These are phyloP conservation scores for Phoma herbarum DNA, from an alignment of 2,329 filamentous ascomycete genomes.

Conservation along the genomic window DNA sequence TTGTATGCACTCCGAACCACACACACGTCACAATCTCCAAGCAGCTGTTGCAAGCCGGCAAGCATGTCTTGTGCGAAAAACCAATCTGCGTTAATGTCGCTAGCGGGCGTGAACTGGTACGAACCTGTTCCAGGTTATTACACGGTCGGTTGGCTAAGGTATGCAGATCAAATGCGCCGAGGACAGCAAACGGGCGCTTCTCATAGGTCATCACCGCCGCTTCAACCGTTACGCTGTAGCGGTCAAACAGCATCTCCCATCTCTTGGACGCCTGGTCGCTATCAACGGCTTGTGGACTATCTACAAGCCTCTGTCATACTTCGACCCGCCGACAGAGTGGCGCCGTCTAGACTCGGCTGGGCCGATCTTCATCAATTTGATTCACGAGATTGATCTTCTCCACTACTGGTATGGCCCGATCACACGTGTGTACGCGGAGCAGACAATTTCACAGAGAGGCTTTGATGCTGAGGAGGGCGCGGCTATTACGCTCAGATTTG, in stretches of 20 bases:
- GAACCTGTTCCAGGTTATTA: not conserved
- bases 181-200: not conserved
- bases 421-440: not conserved
- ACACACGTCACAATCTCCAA: constrained; percentile 1
- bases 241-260: constrained; percentile 3
- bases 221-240: constrained; percentile 6
- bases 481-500: constrained; percentile 1
- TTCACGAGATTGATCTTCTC: constrained; percentile 6
- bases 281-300: constrained; percentile 6
- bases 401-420: constrained; percentile 8
- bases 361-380: constrained; percentile 5
- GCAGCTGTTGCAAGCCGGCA: not conserved
- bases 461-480: constrained; percentile 9
- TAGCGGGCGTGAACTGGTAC: not conserved
- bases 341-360: not conserved
- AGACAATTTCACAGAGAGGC: not conserved
- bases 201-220: constrained; percentile 6
- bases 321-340: constrained; percentile 5
- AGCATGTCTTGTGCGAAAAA: constrained; percentile 7
- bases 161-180: not conserved
- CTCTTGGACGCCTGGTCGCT: constrained; percentile 3
- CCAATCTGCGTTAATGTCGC: constrained; percentile 1
- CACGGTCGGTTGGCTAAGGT: not conserved
- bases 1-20: constrained; percentile 7
- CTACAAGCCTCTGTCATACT: not conserved